Base-by-base conservation (phyloP, 2,329 filamentous ascomycete genomes). In the Pyrenophora teres region DNA sequence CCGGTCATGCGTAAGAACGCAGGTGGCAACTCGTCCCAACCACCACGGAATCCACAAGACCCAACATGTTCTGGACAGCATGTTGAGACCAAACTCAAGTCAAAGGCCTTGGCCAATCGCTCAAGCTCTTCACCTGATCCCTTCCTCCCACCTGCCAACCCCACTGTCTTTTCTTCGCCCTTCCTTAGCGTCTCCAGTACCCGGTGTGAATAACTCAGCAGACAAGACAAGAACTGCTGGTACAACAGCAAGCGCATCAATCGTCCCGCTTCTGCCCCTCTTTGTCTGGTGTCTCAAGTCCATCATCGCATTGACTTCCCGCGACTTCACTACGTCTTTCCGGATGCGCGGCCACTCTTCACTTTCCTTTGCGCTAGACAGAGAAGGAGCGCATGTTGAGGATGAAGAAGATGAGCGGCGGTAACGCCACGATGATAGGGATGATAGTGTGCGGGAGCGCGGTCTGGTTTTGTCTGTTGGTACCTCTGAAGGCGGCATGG, bases 161-260 rank as follows among this genome's bases (percentile, higher is more conserved):
- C 56, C 56, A 42, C 53, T 59, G 23, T 51, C 54, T 38, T 63
- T 64, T 42, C 58, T 43, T 37, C 43, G 43, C 3, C 31, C 36
- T 10, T 40, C 46, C n/a, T 38, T 40, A 21, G 38, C 38, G 21
- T 39, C 52, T 23, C 52, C 52, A 31, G 32, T 38, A 35, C 57
- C 60, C 4, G 71, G 71, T 42, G 70, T 73, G 35, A 73, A 73
- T 40, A 72, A 42, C 56, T 73, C 71, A 2, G 71, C 68, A 25
- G 64, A 65, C 57, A 73, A 33, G 31, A 73, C 60, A 49, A 73
- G 42, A 16, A 72, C 67, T 3, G 71, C 65, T 1, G 71, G 71
- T 12, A 72, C 64, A 33, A 73, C 65, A 6, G 70, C 71, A 25
- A 72, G 42, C n/a, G 70, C 71, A 53, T 69, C 69, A 6, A 73